These are phyloP conservation scores for Globisporangium lucens DNA, from an alignment of 352 stramenopile genomes.

Conservation along the genomic window DNA sequence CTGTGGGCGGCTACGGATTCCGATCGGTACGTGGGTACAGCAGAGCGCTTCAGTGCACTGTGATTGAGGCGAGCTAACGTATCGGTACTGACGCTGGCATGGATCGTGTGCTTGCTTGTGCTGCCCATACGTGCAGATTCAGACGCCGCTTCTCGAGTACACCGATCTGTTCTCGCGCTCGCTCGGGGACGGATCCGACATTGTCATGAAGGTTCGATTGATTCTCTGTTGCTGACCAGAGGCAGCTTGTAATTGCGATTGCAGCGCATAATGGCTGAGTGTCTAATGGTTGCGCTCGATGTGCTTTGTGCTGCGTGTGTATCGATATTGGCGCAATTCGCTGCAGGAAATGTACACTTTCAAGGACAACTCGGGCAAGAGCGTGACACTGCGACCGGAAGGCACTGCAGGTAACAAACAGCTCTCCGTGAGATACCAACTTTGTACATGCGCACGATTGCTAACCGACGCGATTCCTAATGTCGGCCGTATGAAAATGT, in stretches of 20 bases:
- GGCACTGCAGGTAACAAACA: constrained; percentile 54
- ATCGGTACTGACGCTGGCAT: neutral
- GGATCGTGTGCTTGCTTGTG: neutral
- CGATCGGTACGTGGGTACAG: constrained; percentile 36
- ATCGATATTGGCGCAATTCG: neutral
- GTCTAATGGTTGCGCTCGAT: neutral
- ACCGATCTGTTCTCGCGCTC: constrained; percentile 82
- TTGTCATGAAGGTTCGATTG: constrained; percentile 77
- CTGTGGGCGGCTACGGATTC: constrained; percentile 74
- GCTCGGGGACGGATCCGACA: constrained; percentile 80
- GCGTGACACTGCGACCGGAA: constrained; percentile 81
- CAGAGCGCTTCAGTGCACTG: neutral
- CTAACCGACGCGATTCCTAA: neutral
- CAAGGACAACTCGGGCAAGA: constrained; percentile 83
- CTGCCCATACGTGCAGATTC: constrained; percentile 38
- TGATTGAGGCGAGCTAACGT: neutral
- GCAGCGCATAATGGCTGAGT: too few species aligned
- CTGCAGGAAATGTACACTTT: constrained; percentile 90
- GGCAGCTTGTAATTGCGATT: neutral
- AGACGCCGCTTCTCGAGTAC: constrained; percentile 85
- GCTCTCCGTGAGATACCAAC: neutral
- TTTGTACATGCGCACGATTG: neutral
- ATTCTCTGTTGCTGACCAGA: neutral
- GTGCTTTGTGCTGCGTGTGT: neutral
- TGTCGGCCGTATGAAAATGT: neutral